These are phyloP conservation scores for cucumber (Cucumis sativus) DNA, from an alignment of 306 rosid genomes.

Conservation along the genomic window Cucumber_9930_V3 NC_026655.2:8893001-8893500, in stretches of 20 bases:
- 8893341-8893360: neutral
- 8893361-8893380: too few relatives aligned
- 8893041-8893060: neutral
- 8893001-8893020: neutral
- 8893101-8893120: neutral
- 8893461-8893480: too few relatives aligned
- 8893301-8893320: neutral
- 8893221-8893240: neutral
- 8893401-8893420: too few relatives aligned
- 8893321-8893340: neutral
- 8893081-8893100: too few relatives aligned
- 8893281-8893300: neutral
- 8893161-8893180: neutral
- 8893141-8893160: too few relatives aligned
- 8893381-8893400: too few relatives aligned
- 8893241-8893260: neutral
- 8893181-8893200: slow-evolving; percentile 8
- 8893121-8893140: neutral
- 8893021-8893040: neutral
- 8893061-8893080: neutral
- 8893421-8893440: too few relatives aligned
- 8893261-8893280: neutral
- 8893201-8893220: slow-evolving; percentile 5
- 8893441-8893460: too few relatives aligned
- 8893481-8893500: too few relatives aligned